Evolutionary conservation across 495 filamentous ascomycete species (phyloP).

Genomic region (Penicillium desertorum): DNA sequence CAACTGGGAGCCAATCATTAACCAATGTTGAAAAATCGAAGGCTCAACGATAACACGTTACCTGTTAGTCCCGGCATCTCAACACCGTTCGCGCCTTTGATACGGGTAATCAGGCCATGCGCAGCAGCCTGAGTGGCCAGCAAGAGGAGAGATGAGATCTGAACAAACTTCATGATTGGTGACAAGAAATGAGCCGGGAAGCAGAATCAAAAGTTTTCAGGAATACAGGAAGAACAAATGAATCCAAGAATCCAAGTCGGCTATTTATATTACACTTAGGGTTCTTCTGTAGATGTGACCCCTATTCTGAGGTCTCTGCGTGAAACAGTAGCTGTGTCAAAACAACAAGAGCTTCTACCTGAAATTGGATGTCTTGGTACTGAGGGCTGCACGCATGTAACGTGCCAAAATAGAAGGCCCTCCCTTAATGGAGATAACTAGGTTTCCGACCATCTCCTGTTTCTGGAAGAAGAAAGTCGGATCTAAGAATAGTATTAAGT

Average conservation of each 20-base stretch:
- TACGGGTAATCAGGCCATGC: slow-evolving; percentile 52
- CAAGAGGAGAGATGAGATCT: background rate
- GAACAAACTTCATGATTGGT: background rate
- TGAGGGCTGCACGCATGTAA: background rate
- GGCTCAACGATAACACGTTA: background rate
- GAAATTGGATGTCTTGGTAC: slow-evolving; percentile 3
- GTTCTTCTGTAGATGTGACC: background rate
- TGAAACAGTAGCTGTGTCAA: slow-evolving; percentile 1
- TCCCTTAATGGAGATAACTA: background rate
- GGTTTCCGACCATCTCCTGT: background rate
- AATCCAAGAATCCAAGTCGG: background rate
- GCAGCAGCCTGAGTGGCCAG: slow-evolving; percentile 31
- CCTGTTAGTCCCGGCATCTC: slow-evolving; percentile 53
- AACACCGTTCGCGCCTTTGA: slow-evolving; percentile 54
- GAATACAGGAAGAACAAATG: background rate
- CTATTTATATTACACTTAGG: background rate
- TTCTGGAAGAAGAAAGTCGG: background rate
- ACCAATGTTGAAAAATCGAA: background rate
- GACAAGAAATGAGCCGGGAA: background rate
- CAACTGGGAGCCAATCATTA: slow-evolving; percentile 35
- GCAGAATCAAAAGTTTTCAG: background rate
- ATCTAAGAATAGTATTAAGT: background rate
- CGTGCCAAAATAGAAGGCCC: background rate
- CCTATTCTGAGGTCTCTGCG: background rate
- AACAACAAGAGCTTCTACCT: background rate